Evolutionary conservation across 2,329 filamentous ascomycete genomes (phyloP).

Genomic region (Kalmusia sp.): DNA sequence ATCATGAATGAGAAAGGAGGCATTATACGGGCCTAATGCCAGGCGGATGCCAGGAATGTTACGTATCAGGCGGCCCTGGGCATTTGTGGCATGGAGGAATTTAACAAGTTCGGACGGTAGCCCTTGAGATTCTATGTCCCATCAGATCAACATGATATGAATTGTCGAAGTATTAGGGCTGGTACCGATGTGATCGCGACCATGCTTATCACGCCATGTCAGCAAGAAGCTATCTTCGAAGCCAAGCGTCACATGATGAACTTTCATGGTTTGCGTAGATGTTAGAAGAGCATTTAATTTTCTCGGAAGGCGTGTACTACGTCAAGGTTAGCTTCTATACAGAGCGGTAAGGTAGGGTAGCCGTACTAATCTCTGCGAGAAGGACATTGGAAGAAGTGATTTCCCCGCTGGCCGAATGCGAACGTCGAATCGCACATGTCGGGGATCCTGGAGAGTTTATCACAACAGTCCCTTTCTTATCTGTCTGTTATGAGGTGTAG

Average conservation of each 20-base stretch:
- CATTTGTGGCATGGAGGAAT: slow-evolving; percentile 32
- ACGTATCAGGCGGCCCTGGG: slow-evolving; percentile 19
- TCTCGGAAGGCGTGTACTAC: slow-evolving; percentile 34
- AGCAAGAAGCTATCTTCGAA: slow-evolving; percentile 43
- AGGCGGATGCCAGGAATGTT: slow-evolving; percentile 36
- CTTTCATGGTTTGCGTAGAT: slow-evolving; percentile 27
- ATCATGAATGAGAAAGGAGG: slow-evolving; percentile 42
- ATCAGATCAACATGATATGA: background rate
- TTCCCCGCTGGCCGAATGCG: slow-evolving; percentile 44
- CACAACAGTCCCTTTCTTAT: slow-evolving; percentile 6
- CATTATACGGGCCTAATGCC: slow-evolving; percentile 40
- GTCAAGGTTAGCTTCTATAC: background rate
- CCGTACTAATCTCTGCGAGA: slow-evolving; percentile 37
- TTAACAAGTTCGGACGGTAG: slow-evolving; percentile 33
- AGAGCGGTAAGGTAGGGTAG: background rate
- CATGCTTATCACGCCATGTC: slow-evolving; percentile 37
- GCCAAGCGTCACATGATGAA: slow-evolving; percentile 42
- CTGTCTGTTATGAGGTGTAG: background rate
- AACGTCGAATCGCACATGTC: slow-evolving; percentile 43
- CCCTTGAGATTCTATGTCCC: slow-evolving; percentile 20
- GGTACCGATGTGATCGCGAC: slow-evolving; percentile 31
- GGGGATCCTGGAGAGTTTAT: background rate
- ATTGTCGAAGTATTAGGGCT: background rate
- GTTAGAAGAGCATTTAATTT: slow-evolving; percentile 35
- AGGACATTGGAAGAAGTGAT: slow-evolving; percentile 42